Percentiles rank a stretch among this genome's conserved stretches.
Conservation (phyloP, 176 grass and related monocot species). For the Aegilops tauschii region DNA sequence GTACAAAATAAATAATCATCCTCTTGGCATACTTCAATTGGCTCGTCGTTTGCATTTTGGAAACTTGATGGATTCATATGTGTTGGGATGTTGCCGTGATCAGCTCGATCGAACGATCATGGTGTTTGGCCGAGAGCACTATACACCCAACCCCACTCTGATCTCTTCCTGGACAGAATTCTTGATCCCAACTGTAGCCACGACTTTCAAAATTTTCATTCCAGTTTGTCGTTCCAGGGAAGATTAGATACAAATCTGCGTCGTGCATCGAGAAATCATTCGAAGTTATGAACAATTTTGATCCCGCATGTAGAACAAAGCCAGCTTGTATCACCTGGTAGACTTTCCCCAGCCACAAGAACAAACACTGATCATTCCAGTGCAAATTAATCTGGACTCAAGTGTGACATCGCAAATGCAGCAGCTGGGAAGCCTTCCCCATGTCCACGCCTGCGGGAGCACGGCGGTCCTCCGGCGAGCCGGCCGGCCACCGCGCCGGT, state of each 20-base stretch:
- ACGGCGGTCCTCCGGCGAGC: conserved; percentile 9
- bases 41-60: not conserved
- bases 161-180: not conserved
- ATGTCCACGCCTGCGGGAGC: not conserved
- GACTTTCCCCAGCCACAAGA: conserved; percentile 19
- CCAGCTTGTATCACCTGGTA: not conserved
- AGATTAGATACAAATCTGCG: not conserved
- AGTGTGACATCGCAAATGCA: conserved; percentile 12
- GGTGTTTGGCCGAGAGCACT: too few relatives aligned
- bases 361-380: not conserved
- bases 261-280: not conserved
- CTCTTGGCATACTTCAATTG: not conserved
- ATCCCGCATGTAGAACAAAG: not conserved
- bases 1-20: not conserved
- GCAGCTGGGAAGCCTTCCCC: not conserved
- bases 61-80: not conserved
- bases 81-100: not conserved
- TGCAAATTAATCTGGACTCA: not conserved
- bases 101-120: not conserved
- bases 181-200: not conserved
- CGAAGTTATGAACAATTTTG: not conserved
- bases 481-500: conserved; percentile 1
- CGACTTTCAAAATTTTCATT: not conserved
- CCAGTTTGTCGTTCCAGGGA: not conserved
- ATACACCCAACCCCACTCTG: too few relatives aligned